Conservation (phyloP, 202 grass and related monocot genomes). For the Panicum virgatum region DNA sequence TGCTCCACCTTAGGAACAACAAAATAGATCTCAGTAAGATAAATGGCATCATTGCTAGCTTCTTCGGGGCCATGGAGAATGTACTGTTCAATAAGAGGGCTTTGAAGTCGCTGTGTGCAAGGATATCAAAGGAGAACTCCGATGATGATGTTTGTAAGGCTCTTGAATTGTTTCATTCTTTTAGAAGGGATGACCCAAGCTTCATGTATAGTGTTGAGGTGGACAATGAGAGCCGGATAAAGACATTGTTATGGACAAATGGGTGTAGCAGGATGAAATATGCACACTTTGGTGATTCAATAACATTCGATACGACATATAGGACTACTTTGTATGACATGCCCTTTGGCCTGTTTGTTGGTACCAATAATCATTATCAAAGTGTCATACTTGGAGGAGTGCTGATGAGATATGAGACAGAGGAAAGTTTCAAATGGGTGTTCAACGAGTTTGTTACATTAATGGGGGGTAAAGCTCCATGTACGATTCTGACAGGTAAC, state of each 20-base stretch:
- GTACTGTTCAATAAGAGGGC: neutral
- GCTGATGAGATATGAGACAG: slow-evolving; percentile 43
- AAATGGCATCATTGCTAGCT: neutral
- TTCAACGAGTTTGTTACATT: slow-evolving; percentile 49
- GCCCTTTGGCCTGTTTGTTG: slow-evolving; percentile 56
- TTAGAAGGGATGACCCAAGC: slow-evolving; percentile 21
- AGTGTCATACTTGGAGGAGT: slow-evolving; percentile 60
- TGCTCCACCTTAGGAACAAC: slow-evolving; percentile 7
- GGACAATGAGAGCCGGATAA: neutral
- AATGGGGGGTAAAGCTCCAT: slow-evolving; percentile 52
- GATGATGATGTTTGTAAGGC: neutral
- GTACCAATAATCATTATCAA: slow-evolving; percentile 56
- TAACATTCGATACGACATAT: slow-evolving; percentile 57
- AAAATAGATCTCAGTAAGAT: neutral
- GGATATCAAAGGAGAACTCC: neutral
- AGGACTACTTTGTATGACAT: slow-evolving; percentile 42
- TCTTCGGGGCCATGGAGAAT: neutral
- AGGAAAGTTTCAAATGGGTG: slow-evolving; percentile 55
- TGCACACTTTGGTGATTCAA: slow-evolving; percentile 46
- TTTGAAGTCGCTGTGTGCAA: neutral
- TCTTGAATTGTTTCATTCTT: slow-evolving; percentile 8
- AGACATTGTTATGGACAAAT: slow-evolving; percentile 24
- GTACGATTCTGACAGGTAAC: slow-evolving; percentile 27
- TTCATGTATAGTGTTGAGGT: slow-evolving; percentile 22
- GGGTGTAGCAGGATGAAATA: neutral